Percentiles rank a stretch among this genome's conserved stretches.
phyloP scores from a whole-genome alignment of 495 filamentous ascomycete species.

The Cercophora scortea region DNA sequence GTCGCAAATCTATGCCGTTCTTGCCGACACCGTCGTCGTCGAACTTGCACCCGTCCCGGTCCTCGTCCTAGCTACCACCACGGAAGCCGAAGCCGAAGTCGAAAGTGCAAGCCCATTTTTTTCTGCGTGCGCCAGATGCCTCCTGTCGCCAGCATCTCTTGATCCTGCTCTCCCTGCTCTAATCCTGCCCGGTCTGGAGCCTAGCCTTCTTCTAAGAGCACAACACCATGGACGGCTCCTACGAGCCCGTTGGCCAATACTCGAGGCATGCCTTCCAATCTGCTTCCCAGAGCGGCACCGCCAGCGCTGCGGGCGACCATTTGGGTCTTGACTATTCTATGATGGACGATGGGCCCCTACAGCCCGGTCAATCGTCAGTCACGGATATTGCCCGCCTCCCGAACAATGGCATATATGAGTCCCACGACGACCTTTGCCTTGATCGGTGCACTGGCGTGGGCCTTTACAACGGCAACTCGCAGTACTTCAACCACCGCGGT shows the following conservation, averaged over 20 bases:
- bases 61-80: no score
- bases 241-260: constrained; percentile 6
- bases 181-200: no score
- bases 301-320: background rate
- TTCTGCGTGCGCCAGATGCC: no score
- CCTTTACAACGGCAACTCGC: constrained; percentile 22
- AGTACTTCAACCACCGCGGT: constrained; percentile 22
- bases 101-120: no score
- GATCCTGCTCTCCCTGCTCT: no score
- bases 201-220: background rate
- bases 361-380: background rate
- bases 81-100: no score
- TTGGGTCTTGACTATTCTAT: constrained; percentile 2
- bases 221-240: constrained; percentile 17
- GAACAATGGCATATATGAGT: constrained; percentile 11
- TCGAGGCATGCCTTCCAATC: constrained; percentile 8
- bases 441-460: constrained; percentile 28
- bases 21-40: no score
- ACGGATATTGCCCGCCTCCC: constrained; percentile 2
- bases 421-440: constrained; percentile 36
- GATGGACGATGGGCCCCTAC: constrained; percentile 5
- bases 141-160: no score
- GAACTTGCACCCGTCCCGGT: no score
- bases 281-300: constrained; percentile 14
- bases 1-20: no score